phyloP scores from a whole-genome alignment of 2,329 filamentous ascomycete species.

The Ascochyta clinopodiicola region DNA sequence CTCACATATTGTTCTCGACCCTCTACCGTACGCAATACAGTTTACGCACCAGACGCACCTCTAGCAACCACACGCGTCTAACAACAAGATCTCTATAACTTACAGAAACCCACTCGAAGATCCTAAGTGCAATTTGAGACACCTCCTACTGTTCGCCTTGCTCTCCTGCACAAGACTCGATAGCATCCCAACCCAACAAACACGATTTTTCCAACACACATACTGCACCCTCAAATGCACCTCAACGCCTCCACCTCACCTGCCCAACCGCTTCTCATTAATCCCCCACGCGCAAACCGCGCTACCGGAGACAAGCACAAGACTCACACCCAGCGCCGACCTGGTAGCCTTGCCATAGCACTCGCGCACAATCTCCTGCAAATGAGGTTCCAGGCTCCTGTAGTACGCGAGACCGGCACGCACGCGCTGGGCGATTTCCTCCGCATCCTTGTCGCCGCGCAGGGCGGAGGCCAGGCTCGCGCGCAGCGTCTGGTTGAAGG shows the following conservation, averaged over 20 bases:
- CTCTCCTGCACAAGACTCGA: too few relatives aligned
- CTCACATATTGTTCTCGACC: too few relatives aligned
- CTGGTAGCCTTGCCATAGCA: constrained; percentile 69
- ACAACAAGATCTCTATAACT: too few relatives aligned
- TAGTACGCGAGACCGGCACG: constrained; percentile 75
- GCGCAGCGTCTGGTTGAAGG: constrained; percentile 73
- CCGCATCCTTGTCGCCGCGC: constrained; percentile 63
- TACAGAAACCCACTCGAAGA: too few relatives aligned
- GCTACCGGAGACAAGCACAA: constrained; percentile 59
- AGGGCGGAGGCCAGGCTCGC: constrained; percentile 62
- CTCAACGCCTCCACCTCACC: constrained; percentile 3
- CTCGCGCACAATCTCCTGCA: constrained; percentile 65
- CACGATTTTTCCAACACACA: too few relatives aligned
- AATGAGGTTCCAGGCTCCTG: constrained; percentile 65
- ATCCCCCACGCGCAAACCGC: constrained; percentile 55
- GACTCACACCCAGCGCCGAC: constrained; percentile 59
- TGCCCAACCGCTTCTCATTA: constrained; percentile 49
- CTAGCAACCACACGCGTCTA: too few relatives aligned
- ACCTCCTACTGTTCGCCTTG: too few relatives aligned
- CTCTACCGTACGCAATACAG: too few relatives aligned
- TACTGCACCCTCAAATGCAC: neutral
- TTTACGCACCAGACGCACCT: too few relatives aligned
- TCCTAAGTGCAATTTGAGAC: too few relatives aligned
- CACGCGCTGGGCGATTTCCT: constrained; percentile 71
- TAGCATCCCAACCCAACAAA: too few relatives aligned